A percentile compares a stretch with the other conserved stretches of the same genome.
Evolutionary conservation across 495 filamentous ascomycete species (phyloP).

Genomic region (Penicillium paxilli): DNA sequence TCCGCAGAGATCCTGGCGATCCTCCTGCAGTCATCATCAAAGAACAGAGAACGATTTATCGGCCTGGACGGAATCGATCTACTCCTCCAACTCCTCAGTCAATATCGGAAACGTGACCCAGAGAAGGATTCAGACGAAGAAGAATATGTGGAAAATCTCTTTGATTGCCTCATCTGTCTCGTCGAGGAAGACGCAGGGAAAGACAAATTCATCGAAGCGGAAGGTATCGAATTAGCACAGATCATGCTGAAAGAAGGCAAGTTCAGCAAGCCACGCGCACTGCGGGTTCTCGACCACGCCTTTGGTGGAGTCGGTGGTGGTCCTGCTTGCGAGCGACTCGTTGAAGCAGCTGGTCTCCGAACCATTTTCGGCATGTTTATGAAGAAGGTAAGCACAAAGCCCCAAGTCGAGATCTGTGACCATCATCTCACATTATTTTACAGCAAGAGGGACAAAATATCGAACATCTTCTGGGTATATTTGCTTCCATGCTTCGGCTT

Average conservation of each 20-base stretch:
- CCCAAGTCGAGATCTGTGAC: not conserved
- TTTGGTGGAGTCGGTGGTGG: conserved; percentile 54
- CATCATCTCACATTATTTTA: conserved; percentile 21
- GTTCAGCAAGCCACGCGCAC: conserved; percentile 71
- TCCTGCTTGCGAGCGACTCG: conserved; percentile 68
- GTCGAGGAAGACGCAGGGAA: conserved; percentile 78
- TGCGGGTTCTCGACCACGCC: conserved; percentile 85
- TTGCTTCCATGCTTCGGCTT: conserved; percentile 77
- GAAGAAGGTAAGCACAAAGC: conserved; percentile 67
- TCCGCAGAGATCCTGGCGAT: conserved; percentile 90
- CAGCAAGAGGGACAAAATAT: conserved; percentile 64
- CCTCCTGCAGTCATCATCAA: conserved; percentile 66
- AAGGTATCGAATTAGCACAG: conserved; percentile 87
- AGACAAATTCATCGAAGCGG: conserved; percentile 78
- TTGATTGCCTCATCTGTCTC: conserved; percentile 77
- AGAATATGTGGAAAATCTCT: conserved; percentile 92
- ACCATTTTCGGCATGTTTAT: conserved; percentile 85
- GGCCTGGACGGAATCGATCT: conserved; percentile 72
- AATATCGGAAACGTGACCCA: conserved; percentile 91
- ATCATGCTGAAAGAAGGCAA: conserved; percentile 87
- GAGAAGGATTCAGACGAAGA: conserved; percentile 85
- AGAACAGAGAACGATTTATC: conserved; percentile 65
- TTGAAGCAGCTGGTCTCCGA: conserved; percentile 85
- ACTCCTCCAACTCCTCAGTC: conserved; percentile 77
- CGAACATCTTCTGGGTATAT: conserved; percentile 88